Percentiles rank a stretch among this genome's conserved stretches.
Evolutionary conservation across 2,329 filamentous ascomycete genomes (phyloP).

Genomic region (Sordariomycetes sp.): DNA sequence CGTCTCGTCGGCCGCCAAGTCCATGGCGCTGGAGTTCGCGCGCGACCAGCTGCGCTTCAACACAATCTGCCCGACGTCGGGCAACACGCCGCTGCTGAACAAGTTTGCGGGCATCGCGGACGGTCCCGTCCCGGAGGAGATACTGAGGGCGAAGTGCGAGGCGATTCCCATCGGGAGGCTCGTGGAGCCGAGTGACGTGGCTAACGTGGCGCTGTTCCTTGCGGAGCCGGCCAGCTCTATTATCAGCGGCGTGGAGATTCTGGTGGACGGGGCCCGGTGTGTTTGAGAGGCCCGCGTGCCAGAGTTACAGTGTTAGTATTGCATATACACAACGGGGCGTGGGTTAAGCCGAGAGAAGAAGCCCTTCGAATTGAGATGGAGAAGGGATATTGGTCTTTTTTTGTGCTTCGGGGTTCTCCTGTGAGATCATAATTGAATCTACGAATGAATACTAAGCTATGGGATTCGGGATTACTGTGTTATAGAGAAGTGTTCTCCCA

Average conservation of each 20-base stretch:
- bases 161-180: slow-evolving; percentile 12
- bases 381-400: no score
- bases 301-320: no score
- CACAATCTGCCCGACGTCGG: slow-evolving; percentile 4
- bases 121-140: slow-evolving; percentile 9
- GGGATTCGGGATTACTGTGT: no score
- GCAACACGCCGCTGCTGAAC: slow-evolving; percentile 6
- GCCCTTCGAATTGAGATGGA: no score
- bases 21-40: slow-evolving; percentile 7
- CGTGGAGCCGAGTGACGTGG: slow-evolving; percentile 11
- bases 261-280: slow-evolving; percentile 10
- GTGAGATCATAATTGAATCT: no score
- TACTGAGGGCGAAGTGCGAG: slow-evolving; percentile 11
- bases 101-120: slow-evolving; percentile 10
- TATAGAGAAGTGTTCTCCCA: no score
- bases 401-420: no score
- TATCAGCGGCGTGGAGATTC: slow-evolving; percentile 10
- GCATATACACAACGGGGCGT: no score
- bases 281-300: slow-evolving; percentile 5
- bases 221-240: slow-evolving; percentile 10
- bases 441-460: no score
- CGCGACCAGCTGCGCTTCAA: slow-evolving; percentile 6
- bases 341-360: no score
- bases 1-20: slow-evolving; percentile 4
- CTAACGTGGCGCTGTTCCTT: slow-evolving; percentile 11